Evolutionary conservation across 371 early-diverging fungal species (phyloP).

Genomic region (Mucor indicus): DNA sequence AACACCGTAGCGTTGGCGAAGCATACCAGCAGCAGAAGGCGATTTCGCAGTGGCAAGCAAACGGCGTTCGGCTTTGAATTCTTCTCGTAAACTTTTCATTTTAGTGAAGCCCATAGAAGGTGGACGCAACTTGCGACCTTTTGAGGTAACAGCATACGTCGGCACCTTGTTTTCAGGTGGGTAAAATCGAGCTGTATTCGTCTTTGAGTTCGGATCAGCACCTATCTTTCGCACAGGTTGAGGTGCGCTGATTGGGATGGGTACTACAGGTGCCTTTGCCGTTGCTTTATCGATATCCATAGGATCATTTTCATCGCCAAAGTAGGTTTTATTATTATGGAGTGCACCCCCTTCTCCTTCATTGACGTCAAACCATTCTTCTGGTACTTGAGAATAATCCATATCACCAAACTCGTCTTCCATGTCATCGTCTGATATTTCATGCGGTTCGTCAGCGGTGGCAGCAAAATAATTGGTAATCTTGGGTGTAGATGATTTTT

Average conservation of each 20-base stretch:
- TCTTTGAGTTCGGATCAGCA: neutral
- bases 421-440: conserved; percentile 23
- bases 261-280: neutral
- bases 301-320: conserved; percentile 4
- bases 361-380: conserved; percentile 32
- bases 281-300: conserved; percentile 4
- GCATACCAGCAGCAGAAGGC: conserved; percentile 33
- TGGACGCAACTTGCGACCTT: conserved; percentile 33
- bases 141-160: conserved; percentile 40
- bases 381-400: conserved; percentile 37
- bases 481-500: neutral
- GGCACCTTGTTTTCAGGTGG: conserved; percentile 11
- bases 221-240: neutral
- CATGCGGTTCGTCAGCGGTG: conserved; percentile 5
- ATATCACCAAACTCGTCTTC: conserved; percentile 25
- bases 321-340: neutral
- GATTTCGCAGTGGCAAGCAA: conserved; percentile 34
- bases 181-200: conserved; percentile 15
- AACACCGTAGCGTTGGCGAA: conserved; percentile 10
- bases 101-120: conserved; percentile 44
- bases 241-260: neutral
- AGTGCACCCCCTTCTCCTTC: neutral
- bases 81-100: conserved; percentile 29
- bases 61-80: conserved; percentile 31
- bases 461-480: conserved; percentile 10